Percentiles rank a stretch among this genome's conserved stretches.
Conservation (phyloP, 441 rosid genomes). For the Macaranga tanarius region DNA sequence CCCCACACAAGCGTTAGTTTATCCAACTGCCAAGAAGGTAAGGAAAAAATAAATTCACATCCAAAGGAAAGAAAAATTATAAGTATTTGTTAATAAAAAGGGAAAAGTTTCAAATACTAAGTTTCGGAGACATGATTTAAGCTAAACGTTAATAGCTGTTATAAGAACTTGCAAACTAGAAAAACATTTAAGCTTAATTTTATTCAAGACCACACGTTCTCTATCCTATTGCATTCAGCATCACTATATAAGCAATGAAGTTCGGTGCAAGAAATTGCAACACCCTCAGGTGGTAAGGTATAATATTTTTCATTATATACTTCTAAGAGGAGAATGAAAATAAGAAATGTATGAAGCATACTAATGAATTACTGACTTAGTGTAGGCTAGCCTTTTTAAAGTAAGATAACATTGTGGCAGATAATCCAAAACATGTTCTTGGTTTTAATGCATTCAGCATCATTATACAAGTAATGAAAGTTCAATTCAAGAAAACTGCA, state of each 20-base stretch:
- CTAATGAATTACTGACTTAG: too few relatives aligned
- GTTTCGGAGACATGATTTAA: not conserved
- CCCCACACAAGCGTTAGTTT: constrained; percentile 87
- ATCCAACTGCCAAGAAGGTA: constrained; percentile 63
- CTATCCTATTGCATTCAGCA: not conserved
- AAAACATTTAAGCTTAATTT: not conserved
- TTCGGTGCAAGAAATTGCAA: not conserved
- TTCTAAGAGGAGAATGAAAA: not conserved
- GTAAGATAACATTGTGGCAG: too few relatives aligned
- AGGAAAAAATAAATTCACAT: constrained; percentile 14
- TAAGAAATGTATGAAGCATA: too few relatives aligned
- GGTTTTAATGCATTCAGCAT: not conserved
- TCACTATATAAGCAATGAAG: not conserved
- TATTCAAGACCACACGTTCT: not conserved
- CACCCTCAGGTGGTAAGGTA: not conserved
- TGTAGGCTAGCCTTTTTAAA: too few relatives aligned
- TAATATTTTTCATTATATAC: not conserved
- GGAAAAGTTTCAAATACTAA: not conserved
- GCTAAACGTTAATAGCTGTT: not conserved
- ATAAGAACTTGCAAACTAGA: not conserved
- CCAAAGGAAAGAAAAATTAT: not conserved
- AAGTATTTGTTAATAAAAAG: not conserved
- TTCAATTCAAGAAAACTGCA: not conserved
- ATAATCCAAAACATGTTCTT: not conserved
- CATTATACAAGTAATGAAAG: not conserved